Evolutionary conservation across 2,329 filamentous ascomycete species (phyloP).

Genomic region (Emericellopsis cladophorae): DNA sequence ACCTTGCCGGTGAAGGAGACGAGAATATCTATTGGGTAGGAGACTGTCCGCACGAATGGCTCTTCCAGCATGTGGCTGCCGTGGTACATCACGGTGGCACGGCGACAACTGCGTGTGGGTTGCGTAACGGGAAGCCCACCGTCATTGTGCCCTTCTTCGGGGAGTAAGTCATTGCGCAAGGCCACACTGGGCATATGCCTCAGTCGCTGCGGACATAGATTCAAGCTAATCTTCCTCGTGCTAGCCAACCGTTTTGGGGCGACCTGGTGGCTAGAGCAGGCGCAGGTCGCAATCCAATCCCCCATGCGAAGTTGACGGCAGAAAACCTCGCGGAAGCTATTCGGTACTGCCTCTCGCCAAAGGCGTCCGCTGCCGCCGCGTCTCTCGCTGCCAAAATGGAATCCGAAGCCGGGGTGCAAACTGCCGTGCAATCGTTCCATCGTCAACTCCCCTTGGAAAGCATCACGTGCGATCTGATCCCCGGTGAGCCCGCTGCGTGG

Average conservation of each 20-base stretch:
- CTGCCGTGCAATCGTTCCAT: slow-evolving; percentile 26
- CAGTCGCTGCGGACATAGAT: too few species aligned
- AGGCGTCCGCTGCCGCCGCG: slow-evolving; percentile 8
- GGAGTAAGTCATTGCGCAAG: slow-evolving; percentile 13
- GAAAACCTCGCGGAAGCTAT: slow-evolving; percentile 22
- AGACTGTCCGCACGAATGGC: slow-evolving; percentile 56
- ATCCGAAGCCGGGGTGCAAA: slow-evolving; percentile 3
- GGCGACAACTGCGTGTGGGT: slow-evolving; percentile 50
- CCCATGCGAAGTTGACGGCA: slow-evolving; percentile 18
- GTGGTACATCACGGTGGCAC: slow-evolving; percentile 55
- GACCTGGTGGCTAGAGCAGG: slow-evolving; percentile 25
- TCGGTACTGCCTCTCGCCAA: slow-evolving; percentile 16
- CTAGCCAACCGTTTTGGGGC: slow-evolving; percentile 27
- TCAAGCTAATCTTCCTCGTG: background rate
- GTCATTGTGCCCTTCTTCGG: slow-evolving; percentile 57
- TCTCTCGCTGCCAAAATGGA: background rate
- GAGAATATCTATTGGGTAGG: slow-evolving; percentile 47
- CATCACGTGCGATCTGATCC: slow-evolving; percentile 20
- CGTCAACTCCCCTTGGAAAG: slow-evolving; percentile 17
- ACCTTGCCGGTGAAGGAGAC: slow-evolving; percentile 35
- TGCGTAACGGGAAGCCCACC: slow-evolving; percentile 46
- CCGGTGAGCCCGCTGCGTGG: slow-evolving; percentile 30
- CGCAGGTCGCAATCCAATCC: slow-evolving; percentile 23
- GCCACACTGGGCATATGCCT: background rate
- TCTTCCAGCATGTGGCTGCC: slow-evolving; percentile 44